Percentiles rank a stretch among this genome's conserved stretches.
Evolutionary conservation across 208 protist species (phyloP).

Genomic region (Leishmania arabica): DNA sequence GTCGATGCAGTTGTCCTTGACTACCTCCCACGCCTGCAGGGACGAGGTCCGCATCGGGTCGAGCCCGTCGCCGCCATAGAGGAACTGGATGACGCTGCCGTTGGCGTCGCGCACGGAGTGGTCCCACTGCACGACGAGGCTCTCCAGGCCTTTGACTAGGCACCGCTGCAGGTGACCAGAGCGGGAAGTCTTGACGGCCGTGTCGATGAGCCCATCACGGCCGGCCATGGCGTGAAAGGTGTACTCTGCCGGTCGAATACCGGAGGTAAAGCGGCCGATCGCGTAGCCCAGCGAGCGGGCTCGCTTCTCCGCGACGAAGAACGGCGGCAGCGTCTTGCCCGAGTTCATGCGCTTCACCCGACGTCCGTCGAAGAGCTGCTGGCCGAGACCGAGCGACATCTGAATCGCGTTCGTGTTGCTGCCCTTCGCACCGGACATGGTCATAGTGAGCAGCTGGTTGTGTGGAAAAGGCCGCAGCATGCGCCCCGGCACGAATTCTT

Average conservation of each 20-base stretch:
- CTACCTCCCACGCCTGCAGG: constrained; percentile 93
- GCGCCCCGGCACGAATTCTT: constrained; percentile 88
- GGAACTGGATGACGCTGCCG: constrained; percentile 96
- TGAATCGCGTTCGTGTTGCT: constrained; percentile 98
- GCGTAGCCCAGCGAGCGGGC: constrained; percentile 91
- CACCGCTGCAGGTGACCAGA: constrained; percentile 99
- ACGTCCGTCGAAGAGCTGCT: constrained; percentile 99
- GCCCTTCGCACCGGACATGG: constrained; percentile 98
- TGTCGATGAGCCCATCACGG: constrained; percentile 99
- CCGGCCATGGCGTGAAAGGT: constrained; percentile 99
- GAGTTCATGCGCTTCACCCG: constrained; percentile 96
- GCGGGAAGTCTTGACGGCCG: constrained; percentile 99
- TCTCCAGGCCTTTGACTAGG: constrained; percentile 97
- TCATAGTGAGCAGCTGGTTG: constrained; percentile 99
- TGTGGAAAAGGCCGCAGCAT: constrained; percentile 95
- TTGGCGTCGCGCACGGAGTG: constrained; percentile 95
- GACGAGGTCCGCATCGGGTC: constrained; percentile 95
- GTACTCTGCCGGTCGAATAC: constrained; percentile 99
- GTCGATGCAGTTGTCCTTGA: constrained; percentile 84
- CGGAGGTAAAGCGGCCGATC: constrained; percentile 98
- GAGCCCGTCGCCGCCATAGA: constrained; percentile 98
- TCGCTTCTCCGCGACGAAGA: constrained; percentile 79
- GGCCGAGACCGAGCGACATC: constrained; percentile 96
- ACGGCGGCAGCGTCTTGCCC: constrained; percentile 97
- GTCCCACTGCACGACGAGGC: constrained; percentile 94